Conservation (phyloP, 2,329 filamentous ascomycete genomes). For the Metarhizium anisopliae region DNA sequence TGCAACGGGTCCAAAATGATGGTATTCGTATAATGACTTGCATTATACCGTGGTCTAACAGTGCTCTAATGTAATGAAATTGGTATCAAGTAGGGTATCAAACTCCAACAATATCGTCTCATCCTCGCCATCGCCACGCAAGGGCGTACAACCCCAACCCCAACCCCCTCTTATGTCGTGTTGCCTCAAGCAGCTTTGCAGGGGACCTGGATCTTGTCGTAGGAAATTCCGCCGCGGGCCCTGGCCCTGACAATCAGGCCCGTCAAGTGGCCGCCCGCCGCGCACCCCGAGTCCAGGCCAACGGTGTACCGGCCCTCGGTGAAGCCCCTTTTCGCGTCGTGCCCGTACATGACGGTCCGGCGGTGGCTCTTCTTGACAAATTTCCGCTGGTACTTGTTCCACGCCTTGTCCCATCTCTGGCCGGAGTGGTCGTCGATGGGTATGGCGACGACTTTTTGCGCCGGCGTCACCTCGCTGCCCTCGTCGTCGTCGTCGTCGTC, state of each 20-base stretch:
- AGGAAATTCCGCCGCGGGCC: conserved; percentile 19
- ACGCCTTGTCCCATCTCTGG: conserved; percentile 57
- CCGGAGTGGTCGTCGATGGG: conserved; percentile 40
- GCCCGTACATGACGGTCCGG: conserved; percentile 75
- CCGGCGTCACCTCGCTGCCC: neutral
- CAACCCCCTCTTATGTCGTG: neutral
- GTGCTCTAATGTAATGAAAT: neutral
- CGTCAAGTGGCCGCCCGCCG: conserved; percentile 64
- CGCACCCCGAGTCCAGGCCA: conserved; percentile 79
- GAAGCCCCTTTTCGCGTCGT: conserved; percentile 69
- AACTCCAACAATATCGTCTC: too few species aligned
- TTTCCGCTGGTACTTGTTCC: conserved; percentile 42
- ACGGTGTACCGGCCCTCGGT: conserved; percentile 57
- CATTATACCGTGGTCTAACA: too few species aligned
- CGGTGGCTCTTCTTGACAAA: conserved; percentile 22
- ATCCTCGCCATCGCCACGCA: too few species aligned
- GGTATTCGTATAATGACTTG: too few species aligned
- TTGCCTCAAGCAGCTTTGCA: conserved; percentile 18
- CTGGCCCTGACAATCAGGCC: conserved; percentile 62
- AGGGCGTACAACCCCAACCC: too few species aligned
- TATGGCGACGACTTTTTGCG: conserved; percentile 19
- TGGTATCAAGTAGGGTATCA: neutral
- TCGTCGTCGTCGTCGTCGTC: conserved; percentile 10
- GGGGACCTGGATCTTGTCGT: conserved; percentile 31
- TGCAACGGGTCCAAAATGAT: too few species aligned